These are phyloP conservation scores for Phylloporus arenicola DNA, from an alignment of 768 basidiomycete species.

Conservation along the genomic window DNA sequence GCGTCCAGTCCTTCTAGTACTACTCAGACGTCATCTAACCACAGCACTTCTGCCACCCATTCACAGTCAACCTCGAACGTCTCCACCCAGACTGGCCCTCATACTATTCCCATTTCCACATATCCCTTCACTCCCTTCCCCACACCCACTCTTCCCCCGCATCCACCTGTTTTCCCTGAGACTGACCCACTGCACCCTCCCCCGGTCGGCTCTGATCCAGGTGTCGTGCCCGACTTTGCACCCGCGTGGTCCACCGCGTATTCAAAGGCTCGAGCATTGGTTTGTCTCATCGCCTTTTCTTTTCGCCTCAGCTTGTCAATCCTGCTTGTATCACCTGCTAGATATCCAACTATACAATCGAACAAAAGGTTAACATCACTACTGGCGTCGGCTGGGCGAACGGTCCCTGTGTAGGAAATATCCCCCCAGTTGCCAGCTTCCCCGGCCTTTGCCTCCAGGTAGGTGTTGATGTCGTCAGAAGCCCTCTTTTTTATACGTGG, in stretches of 20 bases:
- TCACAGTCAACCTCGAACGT: conserved; percentile 5
- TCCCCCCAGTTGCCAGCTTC: conserved; percentile 46
- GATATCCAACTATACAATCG: conserved; percentile 47
- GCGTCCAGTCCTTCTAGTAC: conserved; percentile 1
- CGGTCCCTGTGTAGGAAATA: conserved; percentile 72
- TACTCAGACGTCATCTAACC: background rate
- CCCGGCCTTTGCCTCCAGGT: conserved; percentile 73
- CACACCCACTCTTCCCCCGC: conserved; percentile 49
- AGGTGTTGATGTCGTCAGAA: conserved; percentile 1
- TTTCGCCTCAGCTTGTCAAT: background rate
- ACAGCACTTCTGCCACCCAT: conserved; percentile 7
- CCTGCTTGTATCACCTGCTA: conserved; percentile 10
- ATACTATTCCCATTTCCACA: conserved; percentile 35
- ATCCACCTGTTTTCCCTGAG: conserved; percentile 48
- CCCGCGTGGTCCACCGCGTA: conserved; percentile 56
- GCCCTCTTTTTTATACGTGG: background rate
- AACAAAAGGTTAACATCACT: conserved; percentile 59
- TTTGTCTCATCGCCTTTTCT: conserved; percentile 27
- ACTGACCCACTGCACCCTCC: conserved; percentile 57
- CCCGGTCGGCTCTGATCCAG: conserved; percentile 37
- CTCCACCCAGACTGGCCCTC: conserved; percentile 18
- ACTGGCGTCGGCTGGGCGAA: conserved; percentile 51
- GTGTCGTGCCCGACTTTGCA: conserved; percentile 41
- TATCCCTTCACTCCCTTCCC: conserved; percentile 57
- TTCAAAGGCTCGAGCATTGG: conserved; percentile 51